Evolutionary conservation across 192 early-diverging fungal species (phyloP).

Genomic region (Coemansia sp.): DNA sequence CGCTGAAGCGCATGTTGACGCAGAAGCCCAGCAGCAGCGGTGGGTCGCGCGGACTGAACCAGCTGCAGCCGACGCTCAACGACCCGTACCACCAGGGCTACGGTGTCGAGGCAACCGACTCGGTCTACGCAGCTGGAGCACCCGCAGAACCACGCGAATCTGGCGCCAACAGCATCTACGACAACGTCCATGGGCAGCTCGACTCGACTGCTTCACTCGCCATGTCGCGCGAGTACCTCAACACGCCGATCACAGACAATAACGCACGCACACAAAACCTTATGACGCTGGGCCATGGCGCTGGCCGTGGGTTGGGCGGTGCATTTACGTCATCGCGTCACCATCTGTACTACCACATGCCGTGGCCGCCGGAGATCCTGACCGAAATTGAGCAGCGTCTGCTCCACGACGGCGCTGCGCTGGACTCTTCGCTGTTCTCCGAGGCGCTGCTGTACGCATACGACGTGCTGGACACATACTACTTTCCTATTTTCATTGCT

Average conservation of each 20-base stretch:
- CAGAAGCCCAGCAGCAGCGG: constrained; percentile 21
- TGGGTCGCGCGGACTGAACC: constrained; percentile 9
- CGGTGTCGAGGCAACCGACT: constrained; percentile 35
- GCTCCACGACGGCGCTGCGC: constrained; percentile 41
- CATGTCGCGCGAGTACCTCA: constrained; percentile 42
- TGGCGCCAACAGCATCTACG: constrained; percentile 29
- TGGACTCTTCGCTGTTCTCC: constrained; percentile 39
- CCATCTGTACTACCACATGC: constrained; percentile 52
- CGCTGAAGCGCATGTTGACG: constrained; percentile 50
- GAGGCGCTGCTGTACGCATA: constrained; percentile 50
- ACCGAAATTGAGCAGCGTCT: constrained; percentile 52
- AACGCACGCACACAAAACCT: constrained; percentile 8
- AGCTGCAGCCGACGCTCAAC: constrained; percentile 27
- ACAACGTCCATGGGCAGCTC: constrained; percentile 21
- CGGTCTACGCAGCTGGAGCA: constrained; percentile 21
- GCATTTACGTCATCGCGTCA: constrained; percentile 21
- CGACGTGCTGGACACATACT: constrained; percentile 53
- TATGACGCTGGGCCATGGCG: constrained; percentile 10
- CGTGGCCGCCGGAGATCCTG: constrained; percentile 53
- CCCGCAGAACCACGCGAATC: constrained; percentile 3
- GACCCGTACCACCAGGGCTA: constrained; percentile 54
- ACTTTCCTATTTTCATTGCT: constrained; percentile 49
- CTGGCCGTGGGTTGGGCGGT: constrained; percentile 24
- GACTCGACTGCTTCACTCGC: constrained; percentile 44
- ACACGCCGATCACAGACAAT: constrained; percentile 31